Base-by-base conservation (phyloP, 2,329 filamentous ascomycete genomes). In the Pseudopithomyces maydicus region DNA sequence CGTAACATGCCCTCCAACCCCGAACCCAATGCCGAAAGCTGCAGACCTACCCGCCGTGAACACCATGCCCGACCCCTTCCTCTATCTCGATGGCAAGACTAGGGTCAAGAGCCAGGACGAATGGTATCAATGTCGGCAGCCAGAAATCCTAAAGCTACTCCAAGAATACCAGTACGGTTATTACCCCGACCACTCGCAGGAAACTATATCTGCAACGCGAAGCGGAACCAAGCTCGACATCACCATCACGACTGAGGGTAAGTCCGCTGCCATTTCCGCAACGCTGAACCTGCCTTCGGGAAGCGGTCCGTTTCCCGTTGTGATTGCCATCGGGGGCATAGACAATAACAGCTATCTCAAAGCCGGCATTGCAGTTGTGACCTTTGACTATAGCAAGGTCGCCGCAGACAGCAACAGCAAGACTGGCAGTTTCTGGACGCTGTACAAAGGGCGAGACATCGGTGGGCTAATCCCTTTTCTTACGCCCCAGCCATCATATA, bases 131-230 rank as follows among this genome's bases (percentile, higher is more conserved):
- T 83, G 81, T 64, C 79, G 80, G 3, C 79, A 80, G 63, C 81
- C 80, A 0, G 80, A 83, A 70, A 80, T 83, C 51, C n/a, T 82
- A 38, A 73, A 77, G 56, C 65, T 83, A 61, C 70, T 83, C 19
- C 80, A 83, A 59, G 78, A 82, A 57, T 82, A 83, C 68, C 80
- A 83, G 68, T 82, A 76, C 61, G 81, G 81, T 8, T 82, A 80
- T 67, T 83, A 83, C 63, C 80, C 81, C 0, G 80, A 83, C 62
- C 80, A 81, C 58, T 70, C 72, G 3, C 69, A 72, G 33, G 81
- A 83, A 56, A 81, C 74, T 3, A 79, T 83, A 7, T 77, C 76
- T 12, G 79, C 80, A 4, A 81, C 80, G 14, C 76, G 80, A 22
- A 79, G 74, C 56, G 80, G 80, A 1, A 80, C 73, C 51, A 78